Evolutionary conservation across 1,284 basidiomycete species (phyloP), one percentile per base, ranked within the genome.

Genomic region (Ustanciosporium gigantosporum): DNA sequence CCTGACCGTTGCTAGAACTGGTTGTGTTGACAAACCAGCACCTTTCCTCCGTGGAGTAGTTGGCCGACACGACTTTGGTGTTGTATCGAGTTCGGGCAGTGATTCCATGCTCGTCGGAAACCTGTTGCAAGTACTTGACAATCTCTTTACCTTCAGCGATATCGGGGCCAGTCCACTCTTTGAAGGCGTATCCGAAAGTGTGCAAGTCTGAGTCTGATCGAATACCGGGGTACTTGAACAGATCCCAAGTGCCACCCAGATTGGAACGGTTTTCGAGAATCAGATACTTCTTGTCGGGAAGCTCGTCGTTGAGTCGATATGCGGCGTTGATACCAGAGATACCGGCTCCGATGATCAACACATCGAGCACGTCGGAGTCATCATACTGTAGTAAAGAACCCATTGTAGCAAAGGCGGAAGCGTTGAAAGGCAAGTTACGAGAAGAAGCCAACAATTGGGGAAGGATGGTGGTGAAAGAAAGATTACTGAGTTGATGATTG

Each of bases 281-380:
- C 35, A 49, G 11, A 36, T 61, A 73, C 44, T 67, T 65, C 27
- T 65, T 71, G 40, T 64, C 50, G 19, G 60, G 67, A 20, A 68
- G 58, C 35, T 59, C 41, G 21, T 65, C 56, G 15, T 56, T 34
- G 39, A 70, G 50, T 35, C 74, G 66, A 50, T 76, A 76, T 17
- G 67, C 68, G 36, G 71, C 70, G 45, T 75, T 76, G 60, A 75
- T 72, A 42, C 74, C 74, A 16, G 71, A 74, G 59, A 76, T 65
- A 50, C 73, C 73, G 31, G 73, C 70, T 31, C 73, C 73, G 38
- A 76, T 50, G 47, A 76, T 65, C 53, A 74, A 31, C 11, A 75
- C 61, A 40, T 69, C 67, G 46, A 57, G 52, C 5, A 66, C 51
- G 40, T 55, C 53, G 8, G 58, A 55, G 22, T 49, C 27, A 46